Percentiles rank a stretch among this genome's conserved stretches.
Evolutionary conservation across 306 rosid genomes (phyloP).

Genomic region (Casuarina equisetifolia): DNA sequence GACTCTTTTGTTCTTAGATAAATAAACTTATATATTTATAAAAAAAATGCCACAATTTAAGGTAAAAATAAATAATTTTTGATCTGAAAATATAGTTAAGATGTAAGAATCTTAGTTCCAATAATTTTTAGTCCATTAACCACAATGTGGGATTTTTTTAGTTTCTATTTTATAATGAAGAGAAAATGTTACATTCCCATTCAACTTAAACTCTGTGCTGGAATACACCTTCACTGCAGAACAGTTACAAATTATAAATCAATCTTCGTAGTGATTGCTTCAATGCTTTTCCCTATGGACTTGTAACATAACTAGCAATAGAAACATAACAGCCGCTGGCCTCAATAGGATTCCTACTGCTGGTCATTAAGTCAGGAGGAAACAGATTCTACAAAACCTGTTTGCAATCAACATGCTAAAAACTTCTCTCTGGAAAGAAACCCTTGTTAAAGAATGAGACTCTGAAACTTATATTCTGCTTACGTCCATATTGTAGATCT

Average conservation of each 20-base stretch:
- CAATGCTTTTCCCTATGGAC: neutral
- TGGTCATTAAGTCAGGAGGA: neutral
- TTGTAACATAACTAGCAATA: neutral
- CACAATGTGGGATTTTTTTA: no score
- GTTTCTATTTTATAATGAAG: neutral
- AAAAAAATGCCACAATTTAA: no score
- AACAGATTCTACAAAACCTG: neutral
- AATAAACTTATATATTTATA: no score
- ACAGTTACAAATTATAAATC: neutral
- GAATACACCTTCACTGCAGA: neutral
- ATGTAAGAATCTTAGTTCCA: no score
- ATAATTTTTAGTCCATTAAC: no score
- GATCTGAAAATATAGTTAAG: no score
- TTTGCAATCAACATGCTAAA: neutral
- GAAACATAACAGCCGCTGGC: neutral
- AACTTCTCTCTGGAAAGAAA: neutral
- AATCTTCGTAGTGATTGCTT: neutral
- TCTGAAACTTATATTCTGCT: neutral
- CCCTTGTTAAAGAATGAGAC: neutral
- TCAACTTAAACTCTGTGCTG: neutral
- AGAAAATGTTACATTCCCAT: neutral
- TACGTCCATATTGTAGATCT: neutral
- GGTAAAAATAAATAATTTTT: no score
- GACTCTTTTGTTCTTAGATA: no score
- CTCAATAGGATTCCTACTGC: neutral